Evolutionary conservation across 805 yeast genomes (phyloP), one percentile per base, ranked within the genome.

Genomic region (Candida insectorum): DNA sequence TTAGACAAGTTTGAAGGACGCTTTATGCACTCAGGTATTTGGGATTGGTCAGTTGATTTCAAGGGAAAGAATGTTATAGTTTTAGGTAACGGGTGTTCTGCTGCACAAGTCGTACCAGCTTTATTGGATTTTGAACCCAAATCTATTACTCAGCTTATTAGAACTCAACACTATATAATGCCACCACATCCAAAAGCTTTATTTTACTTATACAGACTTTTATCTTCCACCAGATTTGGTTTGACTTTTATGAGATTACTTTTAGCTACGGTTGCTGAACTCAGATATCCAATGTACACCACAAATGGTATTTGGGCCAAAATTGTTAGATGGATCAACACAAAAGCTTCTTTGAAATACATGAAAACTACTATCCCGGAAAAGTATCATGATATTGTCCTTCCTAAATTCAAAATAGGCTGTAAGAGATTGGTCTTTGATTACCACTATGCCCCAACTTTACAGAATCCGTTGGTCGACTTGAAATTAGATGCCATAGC

Each of bases 41-140:
- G 62, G 56, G 54, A 62, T 34, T 61, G 63, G 39, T 32, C 43
- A 8, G 60, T 60, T 8, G 48, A 52, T 13, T 49, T 65, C 38
- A 51, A 58, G 34, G 53, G 46, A 21, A 65, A 65, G 37, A 49
- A 54, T 9, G 67, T 65, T 9, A 51, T 61, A 5, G 69, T 64
- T 9, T 45, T 65, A 18, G 71, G 71, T 11, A 62, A 62, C 43
- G 71, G 71, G 2, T 65, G 71, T 36, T 62, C 69, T 4, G 70
- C 69, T 2, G 58, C 56, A 15, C 70, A 65, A 39, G 49, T 64
- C n/a, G 44, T 65, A 11, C 70, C 71, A 6, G 59, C 58, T 0
- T 36, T 65, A 19, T 44, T 65, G 41, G 52, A 51, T 26, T 39
- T 16, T 20, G 49, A 53, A 8, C 47, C 47, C 4, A 40, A 51